A percentile compares a stretch with the other conserved stretches of the same genome.
Conservation (phyloP, 2,329 filamentous ascomycete genomes). For the Aschersonia sp. region DNA sequence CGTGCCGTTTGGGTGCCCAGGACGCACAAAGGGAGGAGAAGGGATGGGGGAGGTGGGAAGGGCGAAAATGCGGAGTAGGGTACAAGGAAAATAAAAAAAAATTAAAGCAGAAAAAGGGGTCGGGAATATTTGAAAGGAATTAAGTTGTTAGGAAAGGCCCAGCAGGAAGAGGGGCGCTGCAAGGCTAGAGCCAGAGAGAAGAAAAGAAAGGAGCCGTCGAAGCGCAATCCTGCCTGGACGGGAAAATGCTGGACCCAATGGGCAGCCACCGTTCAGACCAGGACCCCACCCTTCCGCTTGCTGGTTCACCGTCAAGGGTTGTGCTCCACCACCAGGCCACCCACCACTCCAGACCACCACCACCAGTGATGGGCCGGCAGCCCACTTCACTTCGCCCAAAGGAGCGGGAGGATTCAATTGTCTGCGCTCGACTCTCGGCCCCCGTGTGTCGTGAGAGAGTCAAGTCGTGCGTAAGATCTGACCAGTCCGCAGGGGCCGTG, state of each 20-base stretch:
- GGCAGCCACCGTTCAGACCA: neutral
- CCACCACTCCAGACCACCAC: neutral
- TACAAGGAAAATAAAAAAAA: too few relatives aligned
- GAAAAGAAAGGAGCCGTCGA: neutral
- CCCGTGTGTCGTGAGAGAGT: too few relatives aligned
- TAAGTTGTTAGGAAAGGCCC: neutral
- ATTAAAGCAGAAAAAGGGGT: neutral
- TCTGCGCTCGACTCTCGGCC: neutral
- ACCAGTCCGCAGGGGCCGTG: too few relatives aligned
- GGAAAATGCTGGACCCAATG: neutral
- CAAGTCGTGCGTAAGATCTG: too few relatives aligned
- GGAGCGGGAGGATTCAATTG: neutral
- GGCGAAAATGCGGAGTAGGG: too few relatives aligned
- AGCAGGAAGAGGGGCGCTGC: neutral
- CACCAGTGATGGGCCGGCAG: neutral
- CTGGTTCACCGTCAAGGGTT: neutral
- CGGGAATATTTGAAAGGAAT: neutral
- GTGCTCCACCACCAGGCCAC: neutral
- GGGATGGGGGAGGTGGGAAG: too few relatives aligned
- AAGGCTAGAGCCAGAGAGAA: neutral
- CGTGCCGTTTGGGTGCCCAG: too few relatives aligned
- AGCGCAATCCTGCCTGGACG: neutral
- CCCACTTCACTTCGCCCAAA: neutral
- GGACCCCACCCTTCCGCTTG: neutral
- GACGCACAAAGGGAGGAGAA: neutral